These are phyloP conservation scores for Nigrospora oryzae DNA, from an alignment of 2,329 filamentous ascomycete species.

Conservation along the genomic window DNA sequence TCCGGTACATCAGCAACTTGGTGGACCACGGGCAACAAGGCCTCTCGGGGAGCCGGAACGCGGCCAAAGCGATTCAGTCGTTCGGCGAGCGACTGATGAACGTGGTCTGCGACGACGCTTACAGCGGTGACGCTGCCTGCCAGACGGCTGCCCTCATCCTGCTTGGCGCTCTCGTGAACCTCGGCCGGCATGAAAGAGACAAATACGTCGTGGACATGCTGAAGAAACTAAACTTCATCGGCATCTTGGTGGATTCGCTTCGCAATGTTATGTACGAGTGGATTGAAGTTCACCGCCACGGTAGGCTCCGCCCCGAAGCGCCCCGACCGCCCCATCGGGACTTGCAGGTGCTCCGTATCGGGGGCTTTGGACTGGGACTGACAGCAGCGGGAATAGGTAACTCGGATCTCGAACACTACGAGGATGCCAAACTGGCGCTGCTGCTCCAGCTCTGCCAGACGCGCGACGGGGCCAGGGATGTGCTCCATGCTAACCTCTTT, in stretches of 20 bases:
- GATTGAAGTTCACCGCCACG: slow-evolving; percentile 44
- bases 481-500: slow-evolving; percentile 88
- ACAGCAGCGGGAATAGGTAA: slow-evolving; percentile 27
- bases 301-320: slow-evolving; percentile 33
- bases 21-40: slow-evolving; percentile 41
- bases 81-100: slow-evolving; percentile 75
- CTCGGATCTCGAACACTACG: slow-evolving; percentile 39
- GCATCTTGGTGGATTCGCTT: slow-evolving; percentile 82
- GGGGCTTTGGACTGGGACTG: not conserved
- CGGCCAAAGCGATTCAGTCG: slow-evolving; percentile 61
- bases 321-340: slow-evolving; percentile 1
- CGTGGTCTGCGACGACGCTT: slow-evolving; percentile 86
- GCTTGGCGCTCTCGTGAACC: slow-evolving; percentile 66
- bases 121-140: slow-evolving; percentile 71
- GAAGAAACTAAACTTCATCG: slow-evolving; percentile 81
- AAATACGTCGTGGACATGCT: slow-evolving; percentile 71
- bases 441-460: slow-evolving; percentile 80
- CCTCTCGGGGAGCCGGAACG: slow-evolving; percentile 43
- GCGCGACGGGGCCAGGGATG: slow-evolving; percentile 71
- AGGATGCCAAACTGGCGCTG: slow-evolving; percentile 69
- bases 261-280: slow-evolving; percentile 69
- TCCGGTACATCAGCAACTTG: slow-evolving; percentile 72
- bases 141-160: slow-evolving; percentile 81
- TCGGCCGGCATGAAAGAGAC: slow-evolving; percentile 65
- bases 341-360: not conserved